Percentiles rank a stretch among this genome's conserved stretches.
Evolutionary conservation across 2,329 filamentous ascomycete species (phyloP).

Genomic region (Capronia epimyces): DNA sequence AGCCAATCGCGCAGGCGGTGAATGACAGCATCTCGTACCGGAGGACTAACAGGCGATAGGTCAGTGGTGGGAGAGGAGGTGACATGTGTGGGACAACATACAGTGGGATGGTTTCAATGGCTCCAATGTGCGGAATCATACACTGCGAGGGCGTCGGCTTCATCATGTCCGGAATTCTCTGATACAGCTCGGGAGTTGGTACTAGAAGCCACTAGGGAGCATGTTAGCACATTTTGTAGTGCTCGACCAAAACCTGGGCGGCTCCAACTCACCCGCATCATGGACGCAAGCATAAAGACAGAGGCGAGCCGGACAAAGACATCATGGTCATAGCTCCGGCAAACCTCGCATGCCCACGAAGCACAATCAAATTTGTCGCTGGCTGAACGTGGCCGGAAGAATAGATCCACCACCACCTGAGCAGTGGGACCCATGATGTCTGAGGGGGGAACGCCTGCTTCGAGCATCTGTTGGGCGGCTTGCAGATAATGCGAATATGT

Average conservation of each 20-base stretch:
- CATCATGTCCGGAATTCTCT: constrained; percentile 23
- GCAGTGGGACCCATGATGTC: constrained; percentile 12
- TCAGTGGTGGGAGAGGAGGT: background rate
- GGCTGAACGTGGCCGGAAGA: constrained; percentile 16
- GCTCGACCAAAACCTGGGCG: background rate
- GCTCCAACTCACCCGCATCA: constrained; percentile 22
- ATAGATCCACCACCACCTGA: constrained; percentile 16
- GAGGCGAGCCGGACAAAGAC: constrained; percentile 18
- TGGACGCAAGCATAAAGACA: constrained; percentile 16
- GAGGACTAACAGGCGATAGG: constrained; percentile 4
- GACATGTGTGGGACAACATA: constrained; percentile 1
- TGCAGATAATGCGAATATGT: constrained; percentile 21
- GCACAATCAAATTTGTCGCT: constrained; percentile 20
- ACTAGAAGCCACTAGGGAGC: constrained; percentile 17
- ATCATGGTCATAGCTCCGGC: constrained; percentile 20
- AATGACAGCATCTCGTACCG: constrained; percentile 20
- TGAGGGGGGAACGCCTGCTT: constrained; percentile 3
- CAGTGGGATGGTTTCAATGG: constrained; percentile 25
- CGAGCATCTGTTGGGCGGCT: constrained; percentile 19
- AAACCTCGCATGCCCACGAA: constrained; percentile 24
- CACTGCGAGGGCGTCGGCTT: constrained; percentile 23
- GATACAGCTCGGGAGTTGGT: constrained; percentile 15
- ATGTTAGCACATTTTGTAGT: background rate
- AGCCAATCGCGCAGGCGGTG: constrained; percentile 23
- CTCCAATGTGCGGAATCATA: constrained; percentile 23